Evolutionary conservation across 768 basidiomycete genomes (phyloP).

Genomic region (Tylopilus felleus): DNA sequence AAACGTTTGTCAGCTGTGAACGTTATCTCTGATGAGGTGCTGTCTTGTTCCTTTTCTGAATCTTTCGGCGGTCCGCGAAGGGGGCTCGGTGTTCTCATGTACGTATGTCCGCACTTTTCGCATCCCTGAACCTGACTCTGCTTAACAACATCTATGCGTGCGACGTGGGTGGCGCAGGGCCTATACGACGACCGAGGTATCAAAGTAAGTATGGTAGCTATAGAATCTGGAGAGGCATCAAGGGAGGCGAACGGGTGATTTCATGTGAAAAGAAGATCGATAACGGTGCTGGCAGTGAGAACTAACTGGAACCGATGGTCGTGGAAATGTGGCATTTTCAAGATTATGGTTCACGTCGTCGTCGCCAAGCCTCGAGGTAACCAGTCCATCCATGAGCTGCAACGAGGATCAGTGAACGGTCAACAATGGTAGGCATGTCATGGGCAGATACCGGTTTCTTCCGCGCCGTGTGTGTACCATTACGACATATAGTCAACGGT

Average conservation of each 20-base stretch:
- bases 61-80: not conserved
- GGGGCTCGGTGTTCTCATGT: slow-evolving; percentile 1
- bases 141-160: not conserved
- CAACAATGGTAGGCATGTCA: not conserved
- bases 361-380: slow-evolving; percentile 14
- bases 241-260: not conserved
- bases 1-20: slow-evolving; percentile 14
- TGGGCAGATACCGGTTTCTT: slow-evolving; percentile 16
- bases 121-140: not conserved
- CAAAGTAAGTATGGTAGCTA: too few species aligned
- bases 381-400: not conserved
- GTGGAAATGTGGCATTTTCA: slow-evolving; percentile 15
- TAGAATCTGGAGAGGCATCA: not conserved
- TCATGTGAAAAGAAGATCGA: not conserved
- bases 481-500: slow-evolving; percentile 1
- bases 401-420: not conserved
- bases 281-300: not conserved
- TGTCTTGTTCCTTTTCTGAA: not conserved
- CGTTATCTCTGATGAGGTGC: slow-evolving; percentile 10
- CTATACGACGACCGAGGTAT: too few species aligned
- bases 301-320: slow-evolving; percentile 11
- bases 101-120: not conserved
- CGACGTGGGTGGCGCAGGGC: not conserved
- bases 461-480: slow-evolving; percentile 5
- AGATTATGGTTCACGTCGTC: slow-evolving; percentile 2